Evolutionary conservation across 2,329 filamentous ascomycete species (phyloP), one percentile per base, ranked within the genome.

Genomic region (Alternaria arborescens): DNA sequence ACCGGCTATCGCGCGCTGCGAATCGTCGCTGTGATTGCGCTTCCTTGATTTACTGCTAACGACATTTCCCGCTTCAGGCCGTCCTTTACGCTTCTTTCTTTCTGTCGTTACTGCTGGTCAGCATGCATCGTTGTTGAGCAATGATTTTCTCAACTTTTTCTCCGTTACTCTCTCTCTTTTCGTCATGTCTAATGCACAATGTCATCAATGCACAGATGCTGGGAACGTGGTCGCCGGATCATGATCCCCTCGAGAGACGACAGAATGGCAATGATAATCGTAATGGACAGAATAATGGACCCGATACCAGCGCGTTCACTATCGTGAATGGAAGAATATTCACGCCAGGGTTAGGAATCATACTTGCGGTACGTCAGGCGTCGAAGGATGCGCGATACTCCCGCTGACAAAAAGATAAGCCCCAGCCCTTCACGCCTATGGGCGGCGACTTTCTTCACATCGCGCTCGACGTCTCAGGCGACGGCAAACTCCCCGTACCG

Each of bases 271-370:
- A 58, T 42, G 66, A 71, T 53, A 64, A 67, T 52, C 53, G 61
- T 52, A 68, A 67, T 58, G 65, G 64, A 24, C 67, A 67, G 20
- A 66, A 68, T 22, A 55, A 65, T 14, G 56, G 50, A 1, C 66
- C 67, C 6, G 71, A 73, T 46, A 70, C 68, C 22, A 76, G 69
- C 60, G 68, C 66, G 61, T 89, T 90, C 68, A 87, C 84, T 20
- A 84, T 87, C 52, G 78, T 86, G 22, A 86, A 86, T 66, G 89
- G 89, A 16, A 88, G 91, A 68, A 85, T 92, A 55, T 91, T 85
- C 70, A 92, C 89, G 0, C 89, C 89, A 0, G 89, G 89, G 0
- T 84, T 91, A 56, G 88, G 85, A 24, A 85, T 91, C 57, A 79
- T 91, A 36, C 85, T 91, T 76, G 84, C 89, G 32, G 75, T 77